Evolutionary conservation across 108 stramenopile species (phyloP).

Genomic region (Skeletonema grethae): DNA sequence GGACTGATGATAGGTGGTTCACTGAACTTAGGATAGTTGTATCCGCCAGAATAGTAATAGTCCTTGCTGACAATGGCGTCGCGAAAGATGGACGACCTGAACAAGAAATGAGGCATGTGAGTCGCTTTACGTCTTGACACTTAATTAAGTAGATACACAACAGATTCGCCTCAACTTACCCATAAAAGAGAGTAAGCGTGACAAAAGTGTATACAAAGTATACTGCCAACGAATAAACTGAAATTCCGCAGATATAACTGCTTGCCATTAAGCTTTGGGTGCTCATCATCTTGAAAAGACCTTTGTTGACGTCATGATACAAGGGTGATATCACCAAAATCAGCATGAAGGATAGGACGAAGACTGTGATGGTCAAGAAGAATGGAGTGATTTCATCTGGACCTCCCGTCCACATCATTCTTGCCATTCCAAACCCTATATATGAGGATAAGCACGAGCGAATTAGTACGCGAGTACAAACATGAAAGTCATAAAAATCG

Average conservation of each 20-base stretch:
- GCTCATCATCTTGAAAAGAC: slow-evolving; percentile 54
- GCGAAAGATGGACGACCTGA: not conserved
- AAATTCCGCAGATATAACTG: slow-evolving; percentile 44
- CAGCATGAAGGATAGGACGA: slow-evolving; percentile 44
- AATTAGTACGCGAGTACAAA: not conserved
- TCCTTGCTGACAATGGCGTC: slow-evolving; percentile 9
- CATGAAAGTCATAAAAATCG: not conserved
- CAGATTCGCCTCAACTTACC: slow-evolving; percentile 7
- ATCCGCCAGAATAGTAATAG: slow-evolving; percentile 4
- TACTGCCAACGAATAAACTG: slow-evolving; percentile 46
- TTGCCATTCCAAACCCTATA: slow-evolving; percentile 28
- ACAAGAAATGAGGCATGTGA: not conserved
- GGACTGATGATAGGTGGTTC: slow-evolving; percentile 13
- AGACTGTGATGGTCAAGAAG: slow-evolving; percentile 26
- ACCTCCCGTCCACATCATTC: not conserved
- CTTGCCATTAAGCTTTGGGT: slow-evolving; percentile 47
- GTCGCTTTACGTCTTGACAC: not conserved
- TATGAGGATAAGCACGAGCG: not conserved
- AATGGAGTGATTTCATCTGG: not conserved
- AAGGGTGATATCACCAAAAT: slow-evolving; percentile 46
- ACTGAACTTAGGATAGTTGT: slow-evolving; percentile 21
- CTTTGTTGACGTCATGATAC: slow-evolving; percentile 41
- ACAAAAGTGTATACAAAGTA: slow-evolving; percentile 48
- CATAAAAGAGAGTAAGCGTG: slow-evolving; percentile 46
- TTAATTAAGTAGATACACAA: not conserved